Percentiles rank a stretch among this genome's conserved stretches.
These are phyloP conservation scores for Prorocentrum cordatum DNA, from an alignment of 169 alveolate species.

Conservation along the genomic window DNA sequence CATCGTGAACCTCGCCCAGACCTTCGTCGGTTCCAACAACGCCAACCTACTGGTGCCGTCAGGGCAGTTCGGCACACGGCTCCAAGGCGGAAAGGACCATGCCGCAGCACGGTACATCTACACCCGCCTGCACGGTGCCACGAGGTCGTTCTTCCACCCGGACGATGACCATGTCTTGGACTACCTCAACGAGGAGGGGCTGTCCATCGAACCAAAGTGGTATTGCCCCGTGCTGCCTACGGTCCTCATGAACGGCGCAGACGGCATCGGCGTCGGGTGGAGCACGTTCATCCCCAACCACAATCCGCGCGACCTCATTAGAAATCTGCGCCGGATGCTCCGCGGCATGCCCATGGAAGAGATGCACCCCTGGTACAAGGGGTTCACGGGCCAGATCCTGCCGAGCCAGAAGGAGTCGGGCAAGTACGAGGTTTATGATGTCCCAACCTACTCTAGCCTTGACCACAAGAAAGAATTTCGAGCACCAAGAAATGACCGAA, in stretches of 20 bases:
- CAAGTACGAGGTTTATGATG: no score
- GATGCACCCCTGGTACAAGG: constrained; percentile 94
- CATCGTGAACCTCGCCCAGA: constrained; percentile 97
- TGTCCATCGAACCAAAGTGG: constrained; percentile 95
- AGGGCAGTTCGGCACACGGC: constrained; percentile 99
- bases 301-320: constrained; percentile 92
- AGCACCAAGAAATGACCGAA: no score
- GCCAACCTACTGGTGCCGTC: constrained; percentile 80
- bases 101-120: constrained; percentile 37
- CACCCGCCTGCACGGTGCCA: neutral
- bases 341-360: constrained; percentile 69
- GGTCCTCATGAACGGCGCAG: constrained; percentile 97
- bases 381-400: constrained; percentile 3
- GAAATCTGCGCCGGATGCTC: constrained; percentile 27
- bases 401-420: constrained; percentile 10
- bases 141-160: neutral
- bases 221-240: constrained; percentile 97
- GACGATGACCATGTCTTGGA: constrained; percentile 23
- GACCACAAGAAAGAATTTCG: no score
- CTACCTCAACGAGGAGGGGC: constrained; percentile 91
- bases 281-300: constrained; percentile 88
- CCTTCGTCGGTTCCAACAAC: constrained; percentile 88
- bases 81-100: constrained; percentile 76
- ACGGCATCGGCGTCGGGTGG: constrained; percentile 99
- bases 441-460: no score